These are phyloP conservation scores for Aureobasidium subglaciale DNA, from an alignment of 2,329 filamentous ascomycete genomes.

Conservation along the genomic window DNA sequence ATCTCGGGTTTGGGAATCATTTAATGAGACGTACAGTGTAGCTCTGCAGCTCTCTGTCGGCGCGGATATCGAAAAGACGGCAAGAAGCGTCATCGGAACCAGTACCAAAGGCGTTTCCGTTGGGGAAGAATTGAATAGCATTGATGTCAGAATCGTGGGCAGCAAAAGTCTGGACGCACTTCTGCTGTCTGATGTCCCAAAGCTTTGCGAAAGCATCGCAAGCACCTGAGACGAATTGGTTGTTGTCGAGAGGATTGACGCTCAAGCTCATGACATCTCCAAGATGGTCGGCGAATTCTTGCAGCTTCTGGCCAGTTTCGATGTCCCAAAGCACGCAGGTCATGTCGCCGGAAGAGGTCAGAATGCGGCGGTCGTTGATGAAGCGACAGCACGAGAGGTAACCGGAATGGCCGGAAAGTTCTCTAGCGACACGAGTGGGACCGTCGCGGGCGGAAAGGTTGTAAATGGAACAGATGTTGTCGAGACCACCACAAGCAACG, in stretches of 20 bases:
- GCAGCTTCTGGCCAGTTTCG: conserved; percentile 92
- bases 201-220: conserved; percentile 98
- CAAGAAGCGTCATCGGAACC: conserved; percentile 97
- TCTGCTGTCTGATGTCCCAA: conserved; percentile 97
- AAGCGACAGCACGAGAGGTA: conserved; percentile 98
- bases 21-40: conserved; percentile 49
- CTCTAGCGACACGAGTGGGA: conserved; percentile 90
- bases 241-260: conserved; percentile 98
- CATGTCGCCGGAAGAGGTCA: conserved; percentile 98
- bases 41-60: conserved; percentile 70
- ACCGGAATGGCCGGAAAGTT: conserved; percentile 92
- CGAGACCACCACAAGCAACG: conserved; percentile 94
- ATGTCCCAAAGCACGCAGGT: conserved; percentile 99
- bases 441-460: conserved; percentile 95
- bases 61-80: conserved; percentile 94
- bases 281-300: conserved; percentile 95
- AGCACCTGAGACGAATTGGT: conserved; percentile 98
- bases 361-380: conserved; percentile 95
- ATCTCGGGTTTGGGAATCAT: neutral
- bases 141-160: conserved; percentile 99
- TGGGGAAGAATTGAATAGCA: conserved; percentile 98
- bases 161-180: conserved; percentile 97
- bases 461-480: conserved; percentile 99
- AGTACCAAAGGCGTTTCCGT: conserved; percentile 96
- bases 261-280: conserved; percentile 99